These are phyloP conservation scores for Cladosporium austrohemisphaericum DNA, from an alignment of 2,329 filamentous ascomycete species.

Conservation along the genomic window DNA sequence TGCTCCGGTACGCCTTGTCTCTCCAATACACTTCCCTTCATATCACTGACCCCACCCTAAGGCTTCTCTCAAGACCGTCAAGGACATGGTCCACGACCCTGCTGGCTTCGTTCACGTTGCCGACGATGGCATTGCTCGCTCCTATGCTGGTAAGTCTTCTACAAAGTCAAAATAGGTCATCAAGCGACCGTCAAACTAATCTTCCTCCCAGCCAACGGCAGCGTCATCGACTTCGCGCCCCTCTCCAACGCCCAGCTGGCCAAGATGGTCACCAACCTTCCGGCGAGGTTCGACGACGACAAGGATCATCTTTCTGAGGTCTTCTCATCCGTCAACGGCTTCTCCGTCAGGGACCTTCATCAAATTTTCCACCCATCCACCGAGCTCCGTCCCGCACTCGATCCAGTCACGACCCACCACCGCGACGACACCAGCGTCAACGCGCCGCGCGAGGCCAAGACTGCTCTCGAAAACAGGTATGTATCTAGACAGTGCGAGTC, in stretches of 20 bases:
- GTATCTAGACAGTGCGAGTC: neutral
- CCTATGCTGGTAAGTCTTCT: conserved; percentile 16
- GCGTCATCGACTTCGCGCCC: conserved; percentile 17
- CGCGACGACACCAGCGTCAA: neutral
- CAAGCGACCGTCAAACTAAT: neutral
- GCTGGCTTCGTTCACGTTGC: conserved; percentile 17
- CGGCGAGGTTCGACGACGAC: neutral
- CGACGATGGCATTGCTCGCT: conserved; percentile 22
- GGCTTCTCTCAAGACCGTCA: neutral
- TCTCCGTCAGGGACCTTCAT: neutral
- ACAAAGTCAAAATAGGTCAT: no score
- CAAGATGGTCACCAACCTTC: neutral
- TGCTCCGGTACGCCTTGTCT: neutral
- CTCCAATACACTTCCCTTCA: neutral
- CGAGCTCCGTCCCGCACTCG: neutral
- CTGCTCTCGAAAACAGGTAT: neutral
- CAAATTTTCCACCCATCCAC: conserved; percentile 4
- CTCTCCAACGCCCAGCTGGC: conserved; percentile 20
- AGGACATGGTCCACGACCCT: conserved; percentile 4
- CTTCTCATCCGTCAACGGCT: conserved; percentile 3
- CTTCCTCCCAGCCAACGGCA: conserved; percentile 14
- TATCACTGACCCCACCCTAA: neutral
- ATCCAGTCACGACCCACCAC: neutral
- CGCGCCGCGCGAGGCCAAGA: neutral
- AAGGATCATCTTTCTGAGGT: neutral